Conservation (phyloP, 106 monocot species). For the Vanilla planifolia region DNA sequence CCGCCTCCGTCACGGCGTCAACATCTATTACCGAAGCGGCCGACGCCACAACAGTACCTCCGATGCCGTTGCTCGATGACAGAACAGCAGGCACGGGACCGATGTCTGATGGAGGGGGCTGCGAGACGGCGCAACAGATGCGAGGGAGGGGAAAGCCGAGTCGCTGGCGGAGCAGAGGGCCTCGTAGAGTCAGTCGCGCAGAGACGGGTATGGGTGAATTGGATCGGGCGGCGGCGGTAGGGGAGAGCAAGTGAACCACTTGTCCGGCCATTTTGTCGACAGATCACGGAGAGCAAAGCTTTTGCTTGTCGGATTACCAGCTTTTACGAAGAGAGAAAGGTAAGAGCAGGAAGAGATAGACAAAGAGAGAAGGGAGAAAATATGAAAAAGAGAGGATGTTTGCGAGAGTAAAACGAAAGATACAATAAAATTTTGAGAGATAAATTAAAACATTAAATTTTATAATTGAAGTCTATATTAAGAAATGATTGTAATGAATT, state of each 20-base stretch:
- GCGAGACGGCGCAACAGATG: slow-evolving; percentile 11
- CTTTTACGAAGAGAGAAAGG: too few species aligned
- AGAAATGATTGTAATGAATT: too few species aligned
- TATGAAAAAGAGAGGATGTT: too few species aligned
- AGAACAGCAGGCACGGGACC: slow-evolving; percentile 6
- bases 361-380: too few species aligned
- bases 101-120: slow-evolving; percentile 7
- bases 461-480: too few species aligned
- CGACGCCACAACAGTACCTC: background rate
- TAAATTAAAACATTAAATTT: too few species aligned
- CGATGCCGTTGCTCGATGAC: slow-evolving; percentile 18
- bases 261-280: slow-evolving; percentile 18
- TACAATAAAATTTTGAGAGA: too few species aligned
- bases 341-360: too few species aligned
- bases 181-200: slow-evolving; percentile 1
- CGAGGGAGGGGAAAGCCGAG: slow-evolving; percentile 7
- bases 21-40: slow-evolving; percentile 47
- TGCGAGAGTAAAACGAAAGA: too few species aligned
- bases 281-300: too few species aligned
- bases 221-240: slow-evolving; percentile 7
- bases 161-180: slow-evolving; percentile 1
- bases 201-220: slow-evolving; percentile 4
- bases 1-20: slow-evolving; percentile 80
- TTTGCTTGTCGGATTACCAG: too few species aligned
- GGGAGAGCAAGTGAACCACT: slow-evolving; percentile 20